Percentiles rank a stretch among this genome's conserved stretches.
phyloP scores from a whole-genome alignment of 2,329 filamentous ascomycete species.

The Hypomyces rosellus region DNA sequence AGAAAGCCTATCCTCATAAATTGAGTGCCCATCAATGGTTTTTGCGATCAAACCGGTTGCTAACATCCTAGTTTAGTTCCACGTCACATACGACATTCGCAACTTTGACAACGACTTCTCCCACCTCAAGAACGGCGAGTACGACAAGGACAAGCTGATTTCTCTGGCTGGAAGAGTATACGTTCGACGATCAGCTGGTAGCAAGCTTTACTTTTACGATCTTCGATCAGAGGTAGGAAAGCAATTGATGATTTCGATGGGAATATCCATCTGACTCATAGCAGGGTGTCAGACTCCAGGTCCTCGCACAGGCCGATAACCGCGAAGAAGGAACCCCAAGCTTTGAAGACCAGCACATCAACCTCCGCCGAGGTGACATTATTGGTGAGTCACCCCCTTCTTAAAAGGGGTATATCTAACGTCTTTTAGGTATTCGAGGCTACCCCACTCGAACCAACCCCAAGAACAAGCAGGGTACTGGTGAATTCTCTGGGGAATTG shows the following conservation, averaged over 20 bases:
- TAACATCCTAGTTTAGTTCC: slow-evolving; percentile 47
- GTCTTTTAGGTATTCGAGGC: slow-evolving; percentile 20
- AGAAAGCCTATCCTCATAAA: slow-evolving; percentile 73
- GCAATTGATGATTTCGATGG: neutral
- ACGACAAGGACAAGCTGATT: slow-evolving; percentile 66
- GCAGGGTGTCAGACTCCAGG: slow-evolving; percentile 65
- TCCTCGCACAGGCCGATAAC: slow-evolving; percentile 86
- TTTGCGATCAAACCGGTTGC: neutral
- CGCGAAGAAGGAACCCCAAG: slow-evolving; percentile 56
- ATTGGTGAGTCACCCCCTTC: slow-evolving; percentile 49
- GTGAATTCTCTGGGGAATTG: slow-evolving; percentile 65
- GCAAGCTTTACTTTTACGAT: slow-evolving; percentile 90
- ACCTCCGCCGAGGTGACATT: slow-evolving; percentile 85
- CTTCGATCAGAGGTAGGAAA: slow-evolving; percentile 30
- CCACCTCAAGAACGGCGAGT: slow-evolving; percentile 82
- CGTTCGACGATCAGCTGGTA: slow-evolving; percentile 73
- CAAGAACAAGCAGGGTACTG: slow-evolving; percentile 78
- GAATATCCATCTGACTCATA: neutral
- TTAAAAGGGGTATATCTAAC: neutral
- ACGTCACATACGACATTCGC: slow-evolving; percentile 73
- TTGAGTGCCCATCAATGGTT: slow-evolving; percentile 14
- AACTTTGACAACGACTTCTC: slow-evolving; percentile 75
- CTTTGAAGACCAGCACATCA: slow-evolving; percentile 85
- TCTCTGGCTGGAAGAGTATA: slow-evolving; percentile 82
- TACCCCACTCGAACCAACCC: slow-evolving; percentile 62